Evolutionary conservation across 805 yeast genomes (phyloP), one percentile per base, ranked within the genome.

Genomic region (Saccharomycopsis microspora): DNA sequence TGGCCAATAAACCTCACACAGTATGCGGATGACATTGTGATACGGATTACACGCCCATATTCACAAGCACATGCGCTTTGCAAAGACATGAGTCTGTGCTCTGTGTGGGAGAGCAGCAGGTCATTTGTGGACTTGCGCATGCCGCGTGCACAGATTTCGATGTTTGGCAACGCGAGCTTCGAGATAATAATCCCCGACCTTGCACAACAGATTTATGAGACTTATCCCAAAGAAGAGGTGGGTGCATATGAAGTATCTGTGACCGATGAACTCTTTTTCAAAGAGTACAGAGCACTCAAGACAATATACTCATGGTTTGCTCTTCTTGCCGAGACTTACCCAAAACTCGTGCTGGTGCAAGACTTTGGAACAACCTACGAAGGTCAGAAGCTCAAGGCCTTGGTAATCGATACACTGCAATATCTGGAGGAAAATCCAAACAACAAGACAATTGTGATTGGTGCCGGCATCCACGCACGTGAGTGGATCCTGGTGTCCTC

Each of bases 391-490:
- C 71, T 81, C 58, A 78, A 75, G 45, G 85, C 84, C 0, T 64
- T 86, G 28, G 83, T 83, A 55, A 60, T 87, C 31, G 69, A 80
- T 2, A 70, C 80, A 1, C 70, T 70, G 42, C 68, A 67, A 42
- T 59, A 57, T 9, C 51, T 49, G 39, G 60, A 64, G 47, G 55
- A 50, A 52, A 64, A 54, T 63, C 66, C 70, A 6, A 68, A 74
- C 41, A 74, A 72, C 60, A 76, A 72, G 53, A 83, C 90, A 1
- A 72, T 87, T 45, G 81, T 86, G 3, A 71, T 88, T 5, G 78
- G 90, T 1, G 89, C 89, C 37, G 96, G 95, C 3, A 72, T 83
- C 3, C 96, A 88, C 64, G 93, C 95, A 0, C 70, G 97, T 45
- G 97, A 88, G 61, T 88, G 96, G 96, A 72, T 86, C 31, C 75